Evolutionary conservation across 441 rosid genomes (phyloP).

Genomic region (Erysimum cheiri): DNA sequence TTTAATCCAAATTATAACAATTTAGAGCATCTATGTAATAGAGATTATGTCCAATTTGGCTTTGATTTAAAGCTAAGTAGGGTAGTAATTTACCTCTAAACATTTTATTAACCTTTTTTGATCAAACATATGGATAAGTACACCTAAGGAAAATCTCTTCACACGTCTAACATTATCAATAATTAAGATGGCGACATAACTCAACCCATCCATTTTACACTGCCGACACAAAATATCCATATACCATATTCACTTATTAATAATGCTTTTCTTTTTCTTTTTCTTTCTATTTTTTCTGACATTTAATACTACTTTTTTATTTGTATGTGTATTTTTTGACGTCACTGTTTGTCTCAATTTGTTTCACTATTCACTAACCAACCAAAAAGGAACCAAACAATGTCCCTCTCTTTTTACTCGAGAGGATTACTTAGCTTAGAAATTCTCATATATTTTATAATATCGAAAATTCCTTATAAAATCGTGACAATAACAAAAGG

Average conservation of each 20-base stretch:
- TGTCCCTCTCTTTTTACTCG: background rate
- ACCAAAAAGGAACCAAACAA: too few species aligned
- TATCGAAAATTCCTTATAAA: background rate
- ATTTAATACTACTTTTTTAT: background rate
- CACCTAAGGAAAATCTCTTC: slow-evolving; percentile 4
- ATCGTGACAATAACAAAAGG: slow-evolving; percentile 25
- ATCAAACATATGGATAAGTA: slow-evolving; percentile 20
- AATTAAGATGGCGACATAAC: slow-evolving; percentile 41
- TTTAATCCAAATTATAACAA: background rate
- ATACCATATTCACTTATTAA: slow-evolving; percentile 18
- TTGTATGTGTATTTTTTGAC: background rate
- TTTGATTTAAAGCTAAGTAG: slow-evolving; percentile 8
- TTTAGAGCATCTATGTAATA: background rate
- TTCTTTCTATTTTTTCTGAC: background rate
- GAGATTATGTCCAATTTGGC: slow-evolving; percentile 20
- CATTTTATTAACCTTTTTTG: background rate
- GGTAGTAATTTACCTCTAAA: background rate
- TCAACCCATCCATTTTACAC: slow-evolving; percentile 18
- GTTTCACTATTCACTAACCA: background rate
- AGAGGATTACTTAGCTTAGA: slow-evolving; percentile 25
- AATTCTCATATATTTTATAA: background rate
- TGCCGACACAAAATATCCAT: slow-evolving; percentile 42
- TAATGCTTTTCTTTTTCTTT: background rate
- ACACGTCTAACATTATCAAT: slow-evolving; percentile 26
- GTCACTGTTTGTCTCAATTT: background rate